Evolutionary conservation across 2,329 filamentous ascomycete species (phyloP).

Genomic region (Fusarium sp.): DNA sequence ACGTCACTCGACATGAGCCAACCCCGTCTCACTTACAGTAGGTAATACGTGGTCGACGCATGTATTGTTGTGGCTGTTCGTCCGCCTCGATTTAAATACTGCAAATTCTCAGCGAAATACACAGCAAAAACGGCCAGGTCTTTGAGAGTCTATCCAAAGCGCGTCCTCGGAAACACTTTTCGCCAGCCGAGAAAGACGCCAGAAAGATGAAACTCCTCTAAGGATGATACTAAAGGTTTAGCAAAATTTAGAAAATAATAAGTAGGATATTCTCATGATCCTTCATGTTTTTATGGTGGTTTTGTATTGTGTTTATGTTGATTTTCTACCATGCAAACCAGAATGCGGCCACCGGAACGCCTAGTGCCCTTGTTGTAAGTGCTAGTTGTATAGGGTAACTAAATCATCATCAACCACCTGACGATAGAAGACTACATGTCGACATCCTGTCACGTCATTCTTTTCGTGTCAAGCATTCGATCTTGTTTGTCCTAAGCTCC

Average conservation of each 20-base stretch:
- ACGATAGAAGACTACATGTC: not conserved
- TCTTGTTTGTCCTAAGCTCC: no score
- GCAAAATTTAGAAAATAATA: not conserved
- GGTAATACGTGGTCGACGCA: constrained; percentile 1
- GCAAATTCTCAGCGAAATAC: not conserved
- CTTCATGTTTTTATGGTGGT: not conserved
- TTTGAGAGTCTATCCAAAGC: not conserved
- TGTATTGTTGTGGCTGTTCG: not conserved
- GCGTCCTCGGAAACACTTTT: not conserved
- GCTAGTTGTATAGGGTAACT: not conserved
- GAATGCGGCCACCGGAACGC: not conserved
- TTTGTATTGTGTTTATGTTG: not conserved
- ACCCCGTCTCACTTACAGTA: constrained; percentile 32
- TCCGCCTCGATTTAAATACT: not conserved
- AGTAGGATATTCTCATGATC: not conserved
- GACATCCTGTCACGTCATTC: no score
- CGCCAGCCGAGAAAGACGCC: not conserved
- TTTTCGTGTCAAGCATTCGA: no score
- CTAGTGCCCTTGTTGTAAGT: not conserved
- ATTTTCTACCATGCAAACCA: not conserved
- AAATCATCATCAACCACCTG: not conserved
- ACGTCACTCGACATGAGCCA: constrained; percentile 33
- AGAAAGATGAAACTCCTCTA: not conserved
- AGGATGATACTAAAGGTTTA: not conserved
- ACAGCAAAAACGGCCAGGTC: not conserved